Base-by-base conservation (phyloP, 2,329 filamentous ascomycete genomes). In the Penicillium sp. region DNA sequence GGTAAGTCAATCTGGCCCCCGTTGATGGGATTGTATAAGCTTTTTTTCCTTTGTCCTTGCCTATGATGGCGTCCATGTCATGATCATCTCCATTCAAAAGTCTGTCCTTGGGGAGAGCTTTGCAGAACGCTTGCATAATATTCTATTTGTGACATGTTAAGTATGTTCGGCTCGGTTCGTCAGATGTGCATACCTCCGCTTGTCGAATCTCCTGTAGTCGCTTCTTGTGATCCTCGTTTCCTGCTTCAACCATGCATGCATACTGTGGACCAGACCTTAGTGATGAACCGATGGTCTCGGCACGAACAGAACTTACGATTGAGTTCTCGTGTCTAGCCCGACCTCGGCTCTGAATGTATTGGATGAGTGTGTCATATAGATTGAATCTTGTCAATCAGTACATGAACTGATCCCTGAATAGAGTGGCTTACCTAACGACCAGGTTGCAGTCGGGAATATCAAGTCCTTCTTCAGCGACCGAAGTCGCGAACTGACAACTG, bases 341-440 rank as follows among this genome's bases (percentile, higher is more conserved):
- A 0, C 93, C 93, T 47, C 88, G 80, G 10, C 90, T 96, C 63
- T 98, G 93, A 14, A 97, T 83, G 59, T 96, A 97, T 58, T 94
- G 87, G 36, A 97, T 97, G 64, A 95, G 81, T 0, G 91, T 96
- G 8, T 77, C 75, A 65, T 89, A 95, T 2, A 94, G 76, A 59
- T 97, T 88, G 56, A 96, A 98, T 2, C 90, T 69, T n/a, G n/a
- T n/a, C n/a, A n/a, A n/a, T n/a, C n/a, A n/a, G n/a, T n/a, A n/a
- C n/a, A n/a, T n/a, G n/a, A n/a, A n/a, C n/a, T n/a, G n/a, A n/a
- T n/a, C n/a, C n/a, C n/a, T n/a, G n/a, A n/a, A n/a, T n/a, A n/a
- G n/a, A 23, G 14, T 23, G 27, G 29, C 40, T 33, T 54, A 67
- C 64, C 72, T 72, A 17, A 83, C 66, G 8, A 83, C 75, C n/a